Evolutionary conservation across 495 filamentous ascomycete species (phyloP).

Genomic region (Lophium mytilinum): DNA sequence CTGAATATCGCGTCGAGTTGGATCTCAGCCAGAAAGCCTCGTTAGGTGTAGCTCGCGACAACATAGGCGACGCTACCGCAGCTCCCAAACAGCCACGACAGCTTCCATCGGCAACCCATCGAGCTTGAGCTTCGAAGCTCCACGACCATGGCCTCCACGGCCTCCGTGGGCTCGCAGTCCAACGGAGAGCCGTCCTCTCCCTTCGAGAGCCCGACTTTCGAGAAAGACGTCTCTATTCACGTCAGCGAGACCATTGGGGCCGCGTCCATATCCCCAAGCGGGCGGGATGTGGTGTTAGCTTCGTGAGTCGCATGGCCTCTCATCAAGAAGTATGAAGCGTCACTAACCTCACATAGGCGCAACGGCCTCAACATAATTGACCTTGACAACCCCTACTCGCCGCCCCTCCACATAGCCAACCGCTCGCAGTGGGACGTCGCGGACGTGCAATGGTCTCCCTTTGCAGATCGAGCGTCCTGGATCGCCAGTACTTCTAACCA

Average conservation of each 20-base stretch:
- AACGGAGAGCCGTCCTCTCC: slow-evolving; percentile 42
- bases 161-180: not conserved
- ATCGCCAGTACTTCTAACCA: slow-evolving; percentile 91
- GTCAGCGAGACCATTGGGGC: slow-evolving; percentile 70
- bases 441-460: slow-evolving; percentile 98
- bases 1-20: no score
- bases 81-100: no score
- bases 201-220: slow-evolving; percentile 80
- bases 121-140: no score
- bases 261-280: slow-evolving; percentile 85
- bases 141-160: no score
- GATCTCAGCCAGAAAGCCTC: no score
- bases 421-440: slow-evolving; percentile 90
- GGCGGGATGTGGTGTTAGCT: slow-evolving; percentile 84
- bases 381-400: slow-evolving; percentile 82
- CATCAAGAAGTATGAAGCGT: not conserved
- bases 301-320: slow-evolving; percentile 47
- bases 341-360: slow-evolving; percentile 36
- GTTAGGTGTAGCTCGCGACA: no score
- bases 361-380: slow-evolving; percentile 89
- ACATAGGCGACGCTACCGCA: no score
- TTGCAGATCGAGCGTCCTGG: slow-evolving; percentile 83
- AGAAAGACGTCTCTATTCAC: slow-evolving; percentile 72
- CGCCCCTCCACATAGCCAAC: slow-evolving; percentile 77
- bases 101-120: no score